These are phyloP conservation scores for Aspergillus nanangensis DNA, from an alignment of 495 filamentous ascomycete genomes.

Conservation along the genomic window DNA sequence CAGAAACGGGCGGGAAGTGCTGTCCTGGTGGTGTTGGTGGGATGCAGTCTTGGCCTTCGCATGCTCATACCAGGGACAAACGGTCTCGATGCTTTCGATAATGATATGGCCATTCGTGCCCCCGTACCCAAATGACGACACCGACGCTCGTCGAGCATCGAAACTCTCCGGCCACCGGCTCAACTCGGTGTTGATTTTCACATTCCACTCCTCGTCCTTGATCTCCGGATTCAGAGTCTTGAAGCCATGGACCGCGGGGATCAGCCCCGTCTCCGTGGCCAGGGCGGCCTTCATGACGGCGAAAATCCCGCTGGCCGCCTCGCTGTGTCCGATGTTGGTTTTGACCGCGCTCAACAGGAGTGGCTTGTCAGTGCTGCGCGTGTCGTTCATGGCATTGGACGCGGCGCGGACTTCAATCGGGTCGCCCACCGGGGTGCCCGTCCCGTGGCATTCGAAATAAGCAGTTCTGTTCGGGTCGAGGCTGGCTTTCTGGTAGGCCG, in stretches of 20 bases:
- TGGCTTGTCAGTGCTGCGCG: background rate
- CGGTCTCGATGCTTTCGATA: conserved; percentile 17
- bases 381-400: conserved; percentile 6
- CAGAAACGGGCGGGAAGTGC: background rate
- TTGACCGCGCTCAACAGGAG: conserved; percentile 38
- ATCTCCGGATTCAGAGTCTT: conserved; percentile 23
- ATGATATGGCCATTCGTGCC: conserved; percentile 34
- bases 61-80: background rate
- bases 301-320: conserved; percentile 35
- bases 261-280: conserved; percentile 38
- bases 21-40: no score
- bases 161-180: background rate
- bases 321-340: conserved; percentile 38
- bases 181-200: conserved; percentile 12
- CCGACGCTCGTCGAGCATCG: background rate
- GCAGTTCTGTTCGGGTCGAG: conserved; percentile 13
- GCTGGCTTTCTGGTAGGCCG: conserved; percentile 21
- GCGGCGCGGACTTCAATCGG: conserved; percentile 5
- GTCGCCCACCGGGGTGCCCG: conserved; percentile 25
- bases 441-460: conserved; percentile 35
- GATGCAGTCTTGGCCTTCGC: background rate
- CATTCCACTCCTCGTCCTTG: conserved; percentile 17
- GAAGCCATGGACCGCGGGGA: conserved; percentile 35
- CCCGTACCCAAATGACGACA: conserved; percentile 22
- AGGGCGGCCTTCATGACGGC: conserved; percentile 51